Evolutionary conservation across 768 basidiomycete species (phyloP).

Genomic region (Artomyces pyxidatus): DNA sequence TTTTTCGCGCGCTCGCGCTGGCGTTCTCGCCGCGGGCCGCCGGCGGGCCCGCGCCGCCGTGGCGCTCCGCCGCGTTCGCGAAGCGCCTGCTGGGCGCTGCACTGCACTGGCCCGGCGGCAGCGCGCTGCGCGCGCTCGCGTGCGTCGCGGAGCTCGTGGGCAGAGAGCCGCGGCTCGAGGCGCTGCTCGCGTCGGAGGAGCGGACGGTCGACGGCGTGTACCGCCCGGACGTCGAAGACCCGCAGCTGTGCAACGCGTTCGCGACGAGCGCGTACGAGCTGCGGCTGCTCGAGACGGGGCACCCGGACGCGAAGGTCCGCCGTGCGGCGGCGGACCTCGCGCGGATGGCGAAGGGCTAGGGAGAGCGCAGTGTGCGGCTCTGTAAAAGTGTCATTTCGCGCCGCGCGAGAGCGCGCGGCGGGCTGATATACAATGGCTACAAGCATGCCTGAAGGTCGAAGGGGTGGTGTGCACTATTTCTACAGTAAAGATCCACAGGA

Average conservation of each 20-base stretch:
- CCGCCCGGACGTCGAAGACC: conserved; percentile 81
- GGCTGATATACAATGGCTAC: conserved; percentile 1
- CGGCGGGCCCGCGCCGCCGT: conserved; percentile 46
- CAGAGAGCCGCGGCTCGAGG: conserved; percentile 75
- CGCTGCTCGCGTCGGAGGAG: conserved; percentile 82
- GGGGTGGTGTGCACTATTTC: neutral
- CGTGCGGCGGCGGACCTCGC: conserved; percentile 55
- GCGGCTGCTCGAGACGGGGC: conserved; percentile 46
- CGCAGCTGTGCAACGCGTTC: conserved; percentile 74
- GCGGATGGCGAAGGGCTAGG: conserved; percentile 29
- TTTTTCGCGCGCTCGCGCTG: conserved; percentile 80
- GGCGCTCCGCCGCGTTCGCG: conserved; percentile 84
- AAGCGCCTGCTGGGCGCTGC: conserved; percentile 83
- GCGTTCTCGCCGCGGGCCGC: conserved; percentile 71
- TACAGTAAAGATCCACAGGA: neutral
- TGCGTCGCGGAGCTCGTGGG: conserved; percentile 67
- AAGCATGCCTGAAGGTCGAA: neutral
- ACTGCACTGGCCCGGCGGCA: conserved; percentile 69
- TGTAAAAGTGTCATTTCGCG: too few species aligned
- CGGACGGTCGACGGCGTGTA: conserved; percentile 79
- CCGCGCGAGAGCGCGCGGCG: neutral
- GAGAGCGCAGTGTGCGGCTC: too few species aligned
- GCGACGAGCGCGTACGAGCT: conserved; percentile 86
- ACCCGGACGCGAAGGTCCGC: conserved; percentile 63
- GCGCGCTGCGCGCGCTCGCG: conserved; percentile 59